Conservation (phyloP, 1,139 yeast species). For the Pichiaceae sp. region DNA sequence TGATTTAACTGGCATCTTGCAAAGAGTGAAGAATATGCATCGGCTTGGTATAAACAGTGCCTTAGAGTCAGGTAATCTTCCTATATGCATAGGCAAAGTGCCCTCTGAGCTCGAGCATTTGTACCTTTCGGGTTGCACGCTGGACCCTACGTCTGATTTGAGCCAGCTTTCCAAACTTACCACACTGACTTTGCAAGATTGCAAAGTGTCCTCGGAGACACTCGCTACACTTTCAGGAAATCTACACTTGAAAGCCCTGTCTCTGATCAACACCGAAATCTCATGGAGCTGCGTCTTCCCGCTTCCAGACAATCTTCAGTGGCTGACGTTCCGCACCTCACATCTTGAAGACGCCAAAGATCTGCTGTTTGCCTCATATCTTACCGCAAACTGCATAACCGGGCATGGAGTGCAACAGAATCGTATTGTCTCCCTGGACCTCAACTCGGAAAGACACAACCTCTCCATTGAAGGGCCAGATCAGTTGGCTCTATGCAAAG, state of each 20-base stretch:
- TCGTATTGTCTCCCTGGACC: constrained; percentile 5
- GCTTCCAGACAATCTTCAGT: constrained; percentile 11
- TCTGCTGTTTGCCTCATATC: constrained; percentile 9
- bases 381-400: neutral
- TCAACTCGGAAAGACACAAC: constrained; percentile 9
- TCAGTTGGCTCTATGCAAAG: constrained; percentile 1
- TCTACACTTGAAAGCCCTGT: neutral
- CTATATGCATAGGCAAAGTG: neutral
- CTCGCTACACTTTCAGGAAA: constrained; percentile 8
- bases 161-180: neutral
- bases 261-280: constrained; percentile 13
- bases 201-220: constrained; percentile 7
- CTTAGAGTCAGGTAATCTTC: neutral
- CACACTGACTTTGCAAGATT: constrained; percentile 6
- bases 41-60: neutral
- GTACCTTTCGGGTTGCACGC: neutral
- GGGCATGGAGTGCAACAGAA: constrained; percentile 1
- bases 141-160: neutral
- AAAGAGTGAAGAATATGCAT: neutral
- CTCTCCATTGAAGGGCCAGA: neutral
- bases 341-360: constrained; percentile 11
- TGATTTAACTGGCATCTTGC: neutral
- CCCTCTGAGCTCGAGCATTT: neutral
- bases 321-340: constrained; percentile 12
- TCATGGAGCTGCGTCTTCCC: constrained; percentile 9